These are phyloP conservation scores for Thymus mandschuricus DNA, from an alignment of 257 asterid genomes.

Conservation along the genomic window DNA sequence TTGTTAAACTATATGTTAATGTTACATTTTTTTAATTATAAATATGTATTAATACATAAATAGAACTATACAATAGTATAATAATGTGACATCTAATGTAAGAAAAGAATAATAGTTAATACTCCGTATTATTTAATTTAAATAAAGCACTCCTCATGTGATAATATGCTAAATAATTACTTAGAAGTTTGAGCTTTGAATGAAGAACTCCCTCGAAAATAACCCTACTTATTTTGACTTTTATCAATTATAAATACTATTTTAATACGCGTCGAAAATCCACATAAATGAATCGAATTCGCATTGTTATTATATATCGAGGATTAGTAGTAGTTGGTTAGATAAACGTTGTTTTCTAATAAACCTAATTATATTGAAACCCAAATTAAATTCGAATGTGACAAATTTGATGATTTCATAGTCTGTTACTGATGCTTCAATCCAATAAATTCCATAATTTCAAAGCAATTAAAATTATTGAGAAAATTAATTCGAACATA, in stretches of 20 bases:
- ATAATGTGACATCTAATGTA: not conserved
- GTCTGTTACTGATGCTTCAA: conserved; percentile 22
- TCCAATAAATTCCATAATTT: conserved; percentile 7
- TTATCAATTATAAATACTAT: conserved; percentile 11
- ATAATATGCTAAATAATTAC: conserved; percentile 38
- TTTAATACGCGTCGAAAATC: too few species aligned
- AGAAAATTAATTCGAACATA: not conserved
- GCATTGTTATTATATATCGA: too few species aligned
- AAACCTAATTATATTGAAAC: not conserved
- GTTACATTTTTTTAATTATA: too few species aligned
- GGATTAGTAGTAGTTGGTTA: not conserved
- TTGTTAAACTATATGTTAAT: too few species aligned
- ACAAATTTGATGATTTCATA: not conserved
- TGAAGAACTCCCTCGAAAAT: conserved; percentile 35
- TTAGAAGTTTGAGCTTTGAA: conserved; percentile 48
- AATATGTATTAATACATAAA: too few species aligned
- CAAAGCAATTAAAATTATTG: conserved; percentile 9
- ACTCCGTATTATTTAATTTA: conserved; percentile 6
- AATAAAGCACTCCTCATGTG: conserved; percentile 21
- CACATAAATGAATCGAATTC: too few species aligned
- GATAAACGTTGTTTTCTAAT: not conserved
- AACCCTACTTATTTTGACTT: conserved; percentile 42
- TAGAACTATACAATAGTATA: too few species aligned
- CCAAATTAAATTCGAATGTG: not conserved
- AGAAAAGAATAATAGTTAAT: not conserved